A percentile compares a stretch with the other conserved stretches of the same genome.
Evolutionary conservation across 805 yeast genomes (phyloP).

Genomic region (Spathaspora girioi): DNA sequence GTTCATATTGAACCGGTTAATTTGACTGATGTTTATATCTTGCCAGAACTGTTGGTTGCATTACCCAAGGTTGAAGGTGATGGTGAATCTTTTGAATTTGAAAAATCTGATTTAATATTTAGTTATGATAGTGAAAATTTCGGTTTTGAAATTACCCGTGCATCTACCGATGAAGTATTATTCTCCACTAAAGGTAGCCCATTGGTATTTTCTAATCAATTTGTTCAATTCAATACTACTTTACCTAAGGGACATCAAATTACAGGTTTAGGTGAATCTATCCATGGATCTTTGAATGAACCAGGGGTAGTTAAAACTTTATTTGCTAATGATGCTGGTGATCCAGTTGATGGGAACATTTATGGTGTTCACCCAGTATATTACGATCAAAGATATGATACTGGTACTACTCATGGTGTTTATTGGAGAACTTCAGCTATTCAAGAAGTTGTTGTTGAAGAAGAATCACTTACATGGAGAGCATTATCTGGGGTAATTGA

Average conservation of each 20-base stretch:
- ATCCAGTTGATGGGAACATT: slow-evolving; percentile 23
- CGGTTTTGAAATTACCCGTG: slow-evolving; percentile 15
- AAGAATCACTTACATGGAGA: slow-evolving; percentile 24
- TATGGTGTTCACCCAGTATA: slow-evolving; percentile 32
- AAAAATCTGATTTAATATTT: slow-evolving; percentile 14
- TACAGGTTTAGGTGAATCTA: slow-evolving; percentile 30
- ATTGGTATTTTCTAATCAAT: slow-evolving; percentile 28
- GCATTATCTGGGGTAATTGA: slow-evolving; percentile 25
- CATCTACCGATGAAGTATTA: slow-evolving; percentile 18
- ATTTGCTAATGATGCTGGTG: slow-evolving; percentile 24
- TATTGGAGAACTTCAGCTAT: slow-evolving; percentile 26
- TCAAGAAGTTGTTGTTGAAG: slow-evolving; percentile 24
- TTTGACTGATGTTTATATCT: slow-evolving; percentile 17
- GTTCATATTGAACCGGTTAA: slow-evolving; percentile 18
- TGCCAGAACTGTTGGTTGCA: slow-evolving; percentile 15
- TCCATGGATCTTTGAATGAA: slow-evolving; percentile 20
- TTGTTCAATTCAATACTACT: slow-evolving; percentile 24
- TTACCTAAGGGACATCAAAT: slow-evolving; percentile 22
- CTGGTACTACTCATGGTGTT: slow-evolving; percentile 24
- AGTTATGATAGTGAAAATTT: slow-evolving; percentile 10
- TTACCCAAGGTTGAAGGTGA: slow-evolving; percentile 12
- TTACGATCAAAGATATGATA: slow-evolving; percentile 21
- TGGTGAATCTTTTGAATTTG: slow-evolving; percentile 5
- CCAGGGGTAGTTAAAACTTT: slow-evolving; percentile 26
- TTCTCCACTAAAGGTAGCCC: slow-evolving; percentile 27